Conservation (phyloP, 306 rosid genomes). For the Vicia villosa region DNA sequence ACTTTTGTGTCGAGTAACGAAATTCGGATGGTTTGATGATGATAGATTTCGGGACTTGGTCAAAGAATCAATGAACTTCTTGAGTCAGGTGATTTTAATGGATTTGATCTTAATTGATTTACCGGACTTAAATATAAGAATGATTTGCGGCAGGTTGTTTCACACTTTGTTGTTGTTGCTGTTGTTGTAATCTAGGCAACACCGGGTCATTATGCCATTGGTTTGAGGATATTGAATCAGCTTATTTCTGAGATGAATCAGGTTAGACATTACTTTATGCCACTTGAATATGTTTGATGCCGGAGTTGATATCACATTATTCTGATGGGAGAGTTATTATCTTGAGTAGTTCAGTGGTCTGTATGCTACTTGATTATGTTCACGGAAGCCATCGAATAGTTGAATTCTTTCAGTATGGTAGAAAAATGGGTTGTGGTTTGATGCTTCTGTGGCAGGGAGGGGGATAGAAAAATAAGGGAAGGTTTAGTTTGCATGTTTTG, state of each 20-base stretch:
- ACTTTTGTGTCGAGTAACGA: conserved; percentile 52
- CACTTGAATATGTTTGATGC: conserved; percentile 28
- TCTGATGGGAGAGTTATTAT: conserved; percentile 24
- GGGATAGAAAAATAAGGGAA: background rate
- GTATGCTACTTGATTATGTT: background rate
- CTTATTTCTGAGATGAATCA: conserved; percentile 98
- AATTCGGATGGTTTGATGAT: conserved; percentile 66
- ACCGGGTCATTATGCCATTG: conserved; percentile 91
- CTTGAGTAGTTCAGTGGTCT: background rate
- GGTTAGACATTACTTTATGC: conserved; percentile 53
- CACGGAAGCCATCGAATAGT: conserved; percentile 4
- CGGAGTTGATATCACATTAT: conserved; percentile 19
- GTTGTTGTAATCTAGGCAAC: conserved; percentile 63
- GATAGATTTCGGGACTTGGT: conserved; percentile 55
- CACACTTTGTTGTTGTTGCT: background rate
- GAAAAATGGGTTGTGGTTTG: background rate
- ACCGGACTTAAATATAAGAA: background rate
- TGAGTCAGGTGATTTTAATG: conserved; percentile 47
- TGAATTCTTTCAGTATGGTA: background rate
- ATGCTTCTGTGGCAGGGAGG: background rate
- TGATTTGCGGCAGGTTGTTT: background rate
- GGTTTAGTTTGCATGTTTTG: background rate
- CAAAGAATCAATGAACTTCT: conserved; percentile 53
- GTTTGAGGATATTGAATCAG: conserved; percentile 93
- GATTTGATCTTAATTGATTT: background rate